Conservation (phyloP, 805 yeast genomes). For the Myxozyma geophila region DNA sequence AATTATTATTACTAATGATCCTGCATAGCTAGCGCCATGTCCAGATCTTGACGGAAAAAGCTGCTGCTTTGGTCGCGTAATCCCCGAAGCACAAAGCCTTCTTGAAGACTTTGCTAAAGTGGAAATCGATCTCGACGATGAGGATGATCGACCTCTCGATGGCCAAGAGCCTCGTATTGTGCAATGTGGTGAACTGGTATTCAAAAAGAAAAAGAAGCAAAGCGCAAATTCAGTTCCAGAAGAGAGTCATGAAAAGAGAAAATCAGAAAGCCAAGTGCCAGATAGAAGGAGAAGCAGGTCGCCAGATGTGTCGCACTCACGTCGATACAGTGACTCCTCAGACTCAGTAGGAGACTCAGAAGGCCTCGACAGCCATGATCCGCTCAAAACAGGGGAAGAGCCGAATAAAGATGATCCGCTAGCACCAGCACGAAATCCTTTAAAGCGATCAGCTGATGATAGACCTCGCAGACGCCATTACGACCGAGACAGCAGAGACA, state of each 20-base stretch:
- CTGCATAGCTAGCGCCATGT: conserved; percentile 21
- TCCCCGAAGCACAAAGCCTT: conserved; percentile 18
- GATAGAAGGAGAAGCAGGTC: neutral
- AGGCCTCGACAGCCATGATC: neutral
- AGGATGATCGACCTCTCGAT: conserved; percentile 27
- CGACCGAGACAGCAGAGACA: neutral
- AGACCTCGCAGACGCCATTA: neutral
- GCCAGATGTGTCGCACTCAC: neutral
- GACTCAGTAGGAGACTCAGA: neutral
- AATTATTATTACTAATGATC: neutral
- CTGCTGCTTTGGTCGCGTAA: conserved; percentile 76
- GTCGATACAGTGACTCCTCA: neutral
- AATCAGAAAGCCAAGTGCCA: neutral
- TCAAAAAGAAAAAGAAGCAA: conserved; percentile 25
- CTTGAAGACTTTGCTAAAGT: conserved; percentile 26
- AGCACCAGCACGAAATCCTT: neutral
- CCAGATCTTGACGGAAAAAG: conserved; percentile 89
- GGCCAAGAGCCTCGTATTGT: conserved; percentile 31
- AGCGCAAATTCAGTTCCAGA: neutral
- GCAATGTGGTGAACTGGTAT: conserved; percentile 34
- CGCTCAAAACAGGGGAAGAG: neutral
- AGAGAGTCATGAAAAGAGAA: neutral
- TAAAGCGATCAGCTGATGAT: neutral
- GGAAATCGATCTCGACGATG: conserved; percentile 23
- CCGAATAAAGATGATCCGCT: neutral